These are phyloP conservation scores for Anastatica hierochuntica DNA, from an alignment of 345 rosid genomes.

Conservation along the genomic window DNA sequence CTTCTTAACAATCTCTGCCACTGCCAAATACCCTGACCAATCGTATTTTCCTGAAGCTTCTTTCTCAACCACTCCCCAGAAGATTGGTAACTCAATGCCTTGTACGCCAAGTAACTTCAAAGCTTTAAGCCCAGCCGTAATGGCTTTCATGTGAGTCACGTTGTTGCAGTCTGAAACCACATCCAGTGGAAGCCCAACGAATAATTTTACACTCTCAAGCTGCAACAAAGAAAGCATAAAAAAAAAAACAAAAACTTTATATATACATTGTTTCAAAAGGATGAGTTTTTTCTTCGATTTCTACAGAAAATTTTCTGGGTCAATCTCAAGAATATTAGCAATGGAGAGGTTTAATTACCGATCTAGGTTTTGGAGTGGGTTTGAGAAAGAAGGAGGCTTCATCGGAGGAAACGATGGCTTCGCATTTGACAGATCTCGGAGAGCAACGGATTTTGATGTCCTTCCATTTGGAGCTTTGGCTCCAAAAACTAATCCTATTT, in stretches of 20 bases:
- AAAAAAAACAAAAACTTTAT: no score
- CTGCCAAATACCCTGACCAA: conserved; percentile 73
- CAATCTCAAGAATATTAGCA: no score
- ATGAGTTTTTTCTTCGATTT: no score
- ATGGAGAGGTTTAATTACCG: conserved; percentile 32
- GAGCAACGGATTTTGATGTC: conserved; percentile 27
- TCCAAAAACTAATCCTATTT: conserved; percentile 28
- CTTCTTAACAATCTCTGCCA: conserved; percentile 70
- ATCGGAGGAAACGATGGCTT: conserved; percentile 34
- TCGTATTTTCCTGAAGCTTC: conserved; percentile 64
- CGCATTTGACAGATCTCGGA: conserved; percentile 35
- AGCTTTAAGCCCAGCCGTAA: conserved; percentile 74
- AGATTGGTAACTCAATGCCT: conserved; percentile 83
- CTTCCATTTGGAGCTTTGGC: conserved; percentile 23
- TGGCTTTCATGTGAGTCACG: conserved; percentile 65
- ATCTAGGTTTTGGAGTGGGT: conserved; percentile 29
- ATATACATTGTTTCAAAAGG: no score
- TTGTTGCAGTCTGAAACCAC: conserved; percentile 48
- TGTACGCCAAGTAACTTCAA: conserved; percentile 75
- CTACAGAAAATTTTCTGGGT: no score
- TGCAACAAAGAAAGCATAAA: conserved; percentile 23
- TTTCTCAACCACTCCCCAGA: conserved; percentile 96
- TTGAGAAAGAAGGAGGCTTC: neutral
- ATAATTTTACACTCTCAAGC: conserved; percentile 48
- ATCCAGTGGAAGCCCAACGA: conserved; percentile 84